phyloP scores from a whole-genome alignment of 257 asterid species.

The Jaltomata sinuosa region DNA sequence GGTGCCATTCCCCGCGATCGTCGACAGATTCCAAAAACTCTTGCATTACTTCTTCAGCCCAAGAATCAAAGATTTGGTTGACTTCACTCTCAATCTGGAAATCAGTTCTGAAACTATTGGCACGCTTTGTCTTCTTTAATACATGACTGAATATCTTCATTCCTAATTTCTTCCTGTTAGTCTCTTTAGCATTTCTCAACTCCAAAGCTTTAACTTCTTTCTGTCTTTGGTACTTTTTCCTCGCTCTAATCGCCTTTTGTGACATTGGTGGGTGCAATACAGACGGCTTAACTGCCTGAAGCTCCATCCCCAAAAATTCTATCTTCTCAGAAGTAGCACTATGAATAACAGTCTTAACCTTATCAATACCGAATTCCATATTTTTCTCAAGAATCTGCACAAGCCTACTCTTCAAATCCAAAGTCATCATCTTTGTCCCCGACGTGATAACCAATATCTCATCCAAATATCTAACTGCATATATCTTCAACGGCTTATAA shows the following conservation, averaged over 20 bases:
- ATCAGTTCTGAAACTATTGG: conserved; percentile 44
- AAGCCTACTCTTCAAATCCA: conserved; percentile 54
- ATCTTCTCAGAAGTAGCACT: conserved; percentile 85
- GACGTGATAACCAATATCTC: conserved; percentile 74
- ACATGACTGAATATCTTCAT: conserved; percentile 57
- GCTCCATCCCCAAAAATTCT: conserved; percentile 88
- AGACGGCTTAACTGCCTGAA: conserved; percentile 87
- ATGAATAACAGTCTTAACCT: conserved; percentile 50
- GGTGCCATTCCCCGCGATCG: conserved; percentile 73
- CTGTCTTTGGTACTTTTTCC: conserved; percentile 74
- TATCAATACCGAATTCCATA: conserved; percentile 57
- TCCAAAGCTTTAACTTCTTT: conserved; percentile 67
- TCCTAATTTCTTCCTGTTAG: conserved; percentile 72
- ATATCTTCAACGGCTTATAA: conserved; percentile 67
- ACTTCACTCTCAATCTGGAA: conserved; percentile 59
- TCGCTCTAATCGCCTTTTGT: conserved; percentile 83
- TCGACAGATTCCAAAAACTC: conserved; percentile 58
- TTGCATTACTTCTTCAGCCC: conserved; percentile 77
- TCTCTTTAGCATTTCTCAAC: conserved; percentile 73
- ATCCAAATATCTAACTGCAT: conserved; percentile 73
- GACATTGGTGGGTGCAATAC: conserved; percentile 55
- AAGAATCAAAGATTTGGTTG: conserved; percentile 41
- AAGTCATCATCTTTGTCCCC: conserved; percentile 56
- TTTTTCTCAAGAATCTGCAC: conserved; percentile 38
- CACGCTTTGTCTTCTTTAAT: conserved; percentile 48